Conservation (phyloP, 768 basidiomycete species). For the Xanthoconium stramineum region DNA sequence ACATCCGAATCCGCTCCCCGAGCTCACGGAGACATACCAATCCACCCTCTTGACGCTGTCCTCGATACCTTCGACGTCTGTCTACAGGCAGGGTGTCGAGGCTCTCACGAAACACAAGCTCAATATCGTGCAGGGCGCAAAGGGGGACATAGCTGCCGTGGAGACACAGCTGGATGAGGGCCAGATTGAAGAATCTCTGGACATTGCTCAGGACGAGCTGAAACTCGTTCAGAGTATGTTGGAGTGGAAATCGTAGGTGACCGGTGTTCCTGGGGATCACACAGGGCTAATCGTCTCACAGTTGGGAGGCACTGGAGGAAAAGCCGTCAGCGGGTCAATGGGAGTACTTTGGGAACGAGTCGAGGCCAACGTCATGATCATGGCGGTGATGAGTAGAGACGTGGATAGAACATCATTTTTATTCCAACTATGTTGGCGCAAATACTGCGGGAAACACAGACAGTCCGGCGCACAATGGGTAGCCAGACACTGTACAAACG, state of each 20-base stretch:
- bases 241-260: constrained; percentile 94
- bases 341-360: constrained; percentile 69
- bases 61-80: constrained; percentile 73
- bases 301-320: constrained; percentile 89
- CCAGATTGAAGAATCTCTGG: constrained; percentile 82
- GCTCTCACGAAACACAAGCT: constrained; percentile 81
- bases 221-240: constrained; percentile 74
- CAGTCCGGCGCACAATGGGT: not conserved
- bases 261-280: not conserved
- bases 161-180: constrained; percentile 81
- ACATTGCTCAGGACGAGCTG: constrained; percentile 81
- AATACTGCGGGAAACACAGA: constrained; percentile 1
- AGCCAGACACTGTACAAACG: too few species aligned
- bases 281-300: constrained; percentile 28
- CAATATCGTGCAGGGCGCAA: constrained; percentile 63
- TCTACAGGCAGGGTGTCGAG: constrained; percentile 88
- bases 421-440: constrained; percentile 5
- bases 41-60: constrained; percentile 68
- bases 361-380: constrained; percentile 37
- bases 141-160: constrained; percentile 59
- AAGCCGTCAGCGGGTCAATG: constrained; percentile 82
- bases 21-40: constrained; percentile 70
- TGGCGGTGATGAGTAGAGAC: not conserved
- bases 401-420: not conserved
- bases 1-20: constrained; percentile 82